Evolutionary conservation across 2,329 filamentous ascomycete genomes (phyloP), one percentile per base, ranked within the genome.

Genomic region (Sphaerulina vaccinii): DNA sequence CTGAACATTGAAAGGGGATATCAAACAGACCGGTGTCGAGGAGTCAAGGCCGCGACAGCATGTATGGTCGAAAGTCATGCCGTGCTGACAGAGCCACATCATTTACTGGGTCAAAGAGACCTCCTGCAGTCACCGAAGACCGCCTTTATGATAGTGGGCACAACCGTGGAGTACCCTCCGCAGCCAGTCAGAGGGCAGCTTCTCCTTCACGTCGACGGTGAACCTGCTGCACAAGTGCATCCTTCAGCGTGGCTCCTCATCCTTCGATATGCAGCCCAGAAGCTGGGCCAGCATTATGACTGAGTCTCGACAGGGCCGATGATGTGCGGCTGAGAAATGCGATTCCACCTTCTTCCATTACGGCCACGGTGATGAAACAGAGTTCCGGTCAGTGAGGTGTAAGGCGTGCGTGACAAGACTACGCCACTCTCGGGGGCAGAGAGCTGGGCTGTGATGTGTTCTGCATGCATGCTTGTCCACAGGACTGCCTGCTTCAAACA

Each of bases 291-390:
- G n/a, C n/a, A n/a, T n/a, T n/a, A n/a, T n/a, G n/a, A n/a, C n/a
- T n/a, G n/a, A n/a, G 8, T 13, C 16, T 19, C 27, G 32, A 37
- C 32, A 46, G 21, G 43, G 35, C 32, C 29, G n/a, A 35, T 27
- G 43, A 21, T 16, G 13, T 46, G 43, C 43, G 43, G 43, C 43
- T 46, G 43, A 46, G 29, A 46, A 46, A 39, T 39, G 9, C 16
- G 10, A 18, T 21, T 19, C 11, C 19, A 18, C 6, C 37, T 8
- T 16, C 2, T 16, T 6, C 35, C 16, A 8, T 16, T 10, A 4
- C 27, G 6, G 5, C 9, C 27, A 32, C 27, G 5, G n/a, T 6
- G 7, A 11, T 6, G 27, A 16, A 27, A 42, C 7, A 42, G 40
- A 42, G 22, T 42, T 42, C 16, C 40, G 40, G 23, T 27, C 24